Evolutionary conservation across 1,284 basidiomycete genomes (phyloP).

Genomic region (Paramarasmius palmivorus): DNA sequence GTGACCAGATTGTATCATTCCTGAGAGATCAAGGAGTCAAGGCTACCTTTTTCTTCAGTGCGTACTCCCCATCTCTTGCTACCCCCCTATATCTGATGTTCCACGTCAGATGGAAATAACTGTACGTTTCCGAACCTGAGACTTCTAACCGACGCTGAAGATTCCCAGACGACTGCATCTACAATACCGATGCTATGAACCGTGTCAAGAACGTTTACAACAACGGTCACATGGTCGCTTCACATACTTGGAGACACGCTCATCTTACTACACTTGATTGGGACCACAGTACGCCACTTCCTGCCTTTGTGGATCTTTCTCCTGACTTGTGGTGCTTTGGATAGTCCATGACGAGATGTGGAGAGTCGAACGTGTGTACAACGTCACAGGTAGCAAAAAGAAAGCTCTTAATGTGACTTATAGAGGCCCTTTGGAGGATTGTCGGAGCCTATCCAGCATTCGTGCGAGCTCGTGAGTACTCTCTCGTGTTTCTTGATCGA

Average conservation of each 20-base stretch:
- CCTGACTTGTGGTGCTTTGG: not conserved
- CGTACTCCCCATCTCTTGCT: slow-evolving; percentile 15
- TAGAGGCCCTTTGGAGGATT: slow-evolving; percentile 33
- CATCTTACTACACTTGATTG: slow-evolving; percentile 26
- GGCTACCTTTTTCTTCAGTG: slow-evolving; percentile 27
- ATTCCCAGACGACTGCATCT: slow-evolving; percentile 28
- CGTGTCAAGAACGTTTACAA: slow-evolving; percentile 21
- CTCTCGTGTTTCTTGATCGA: too few species aligned
- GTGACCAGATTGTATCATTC: slow-evolving; percentile 1
- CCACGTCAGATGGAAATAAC: too few species aligned
- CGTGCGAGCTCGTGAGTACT: slow-evolving; percentile 30
- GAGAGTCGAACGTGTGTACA: slow-evolving; percentile 25
- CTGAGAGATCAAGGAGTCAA: slow-evolving; percentile 9
- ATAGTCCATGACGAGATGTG: slow-evolving; percentile 24
- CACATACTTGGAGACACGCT: slow-evolving; percentile 22
- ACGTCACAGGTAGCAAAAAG: not conserved
- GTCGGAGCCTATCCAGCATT: slow-evolving; percentile 33
- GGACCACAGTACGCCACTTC: slow-evolving; percentile 31
- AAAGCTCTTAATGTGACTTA: not conserved
- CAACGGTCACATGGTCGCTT: slow-evolving; percentile 20
- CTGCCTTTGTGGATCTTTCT: not conserved
- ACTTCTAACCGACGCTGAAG: too few species aligned
- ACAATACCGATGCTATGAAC: slow-evolving; percentile 19
- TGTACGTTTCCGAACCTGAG: too few species aligned
- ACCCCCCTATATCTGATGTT: too few species aligned